Base-by-base conservation (phyloP, 2,329 filamentous ascomycete genomes). In the Neopestalotiopsis sp. region DNA sequence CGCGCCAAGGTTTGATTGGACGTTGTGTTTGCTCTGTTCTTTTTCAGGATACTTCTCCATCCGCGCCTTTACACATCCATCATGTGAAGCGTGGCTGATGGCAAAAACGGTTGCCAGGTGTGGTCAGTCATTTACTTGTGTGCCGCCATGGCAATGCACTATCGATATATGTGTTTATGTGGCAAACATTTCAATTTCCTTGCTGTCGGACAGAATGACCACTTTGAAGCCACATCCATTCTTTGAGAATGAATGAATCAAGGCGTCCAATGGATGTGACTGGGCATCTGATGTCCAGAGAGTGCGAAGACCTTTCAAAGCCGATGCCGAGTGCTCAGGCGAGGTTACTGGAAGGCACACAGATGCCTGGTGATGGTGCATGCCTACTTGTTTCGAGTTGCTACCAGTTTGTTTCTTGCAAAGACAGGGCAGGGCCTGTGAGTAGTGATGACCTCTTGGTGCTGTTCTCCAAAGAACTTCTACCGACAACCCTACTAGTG, bases 401-500 rank as follows among this genome's bases (percentile, higher is more conserved):
- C 28, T 32, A 49, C 14, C 61, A n/a, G 61, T 49, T 38, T 64
- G 61, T 64, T 64, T 64, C 61, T 14, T 28, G 38, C 61, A 64
- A 49, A 45, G 61, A 42, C 40, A 40, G 40, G 40, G 20, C 40
- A 3, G 61, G 40, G 12, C 57, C 13, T 10, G 24, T 24, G 12
- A 24, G 17, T 59, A 30, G 34, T 38, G 34, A 7, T 38, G 10
- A 10, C 34, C 10, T 10, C 10, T 38, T 38, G 10, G 34, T 38
- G 6, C 34, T 59, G 6, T 30, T 14, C 6, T 28, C 57, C 24
- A 34, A 12, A 12, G 17, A 30, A 30, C 30, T 42, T n/a, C 32
- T 53, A 9, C 45, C 20, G n/a, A 9, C 10, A 7, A 53, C n/a
- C 7, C n/a, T 53, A 9, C 9, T 53, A 53, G 45, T 53, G 45